phyloP scores from a whole-genome alignment of 192 early-diverging fungal species.

The Backusella australiensis region DNA sequence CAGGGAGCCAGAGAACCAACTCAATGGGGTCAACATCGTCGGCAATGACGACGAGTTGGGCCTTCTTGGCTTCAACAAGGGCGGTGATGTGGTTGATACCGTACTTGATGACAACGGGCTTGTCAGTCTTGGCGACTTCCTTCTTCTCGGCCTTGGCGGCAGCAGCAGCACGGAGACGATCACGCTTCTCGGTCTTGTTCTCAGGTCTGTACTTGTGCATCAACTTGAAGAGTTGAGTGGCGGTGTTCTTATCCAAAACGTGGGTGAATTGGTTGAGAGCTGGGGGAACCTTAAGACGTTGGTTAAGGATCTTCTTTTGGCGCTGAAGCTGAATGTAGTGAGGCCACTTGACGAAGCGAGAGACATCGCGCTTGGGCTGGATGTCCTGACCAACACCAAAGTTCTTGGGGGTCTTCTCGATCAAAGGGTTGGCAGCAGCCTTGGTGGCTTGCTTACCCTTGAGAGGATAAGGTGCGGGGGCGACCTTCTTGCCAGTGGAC shows the following conservation, averaged over 20 bases:
- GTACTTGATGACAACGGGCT: too few relatives aligned
- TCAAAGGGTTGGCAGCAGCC: conserved; percentile 53
- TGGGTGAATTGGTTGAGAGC: conserved; percentile 99
- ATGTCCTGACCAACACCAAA: conserved; percentile 57
- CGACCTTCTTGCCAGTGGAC: conserved; percentile 81
- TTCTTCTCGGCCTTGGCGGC: too few relatives aligned
- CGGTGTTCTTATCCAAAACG: conserved; percentile 96
- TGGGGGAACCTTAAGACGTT: conserved; percentile 98
- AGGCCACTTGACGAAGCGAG: too few relatives aligned
- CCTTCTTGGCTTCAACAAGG: too few relatives aligned
- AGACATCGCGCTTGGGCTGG: too few relatives aligned
- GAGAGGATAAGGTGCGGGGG: conserved; percentile 76
- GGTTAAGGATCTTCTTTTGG: conserved; percentile 92
- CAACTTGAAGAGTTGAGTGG: conserved; percentile 96
- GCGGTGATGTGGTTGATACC: too few relatives aligned
- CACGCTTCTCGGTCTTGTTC: conserved; percentile 92
- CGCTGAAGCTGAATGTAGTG: conserved; percentile 68
- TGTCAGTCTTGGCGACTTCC: too few relatives aligned
- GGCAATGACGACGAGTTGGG: too few relatives aligned
- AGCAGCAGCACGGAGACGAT: conserved; percentile 82
- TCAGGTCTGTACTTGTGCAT: conserved; percentile 98
- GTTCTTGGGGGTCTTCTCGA: conserved; percentile 90
- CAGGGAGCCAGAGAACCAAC: too few relatives aligned
- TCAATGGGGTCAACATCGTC: too few relatives aligned
- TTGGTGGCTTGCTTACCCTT: neutral